Conservation (phyloP, 169 alveolate genomes). For the Plasmodium sp. region DNA sequence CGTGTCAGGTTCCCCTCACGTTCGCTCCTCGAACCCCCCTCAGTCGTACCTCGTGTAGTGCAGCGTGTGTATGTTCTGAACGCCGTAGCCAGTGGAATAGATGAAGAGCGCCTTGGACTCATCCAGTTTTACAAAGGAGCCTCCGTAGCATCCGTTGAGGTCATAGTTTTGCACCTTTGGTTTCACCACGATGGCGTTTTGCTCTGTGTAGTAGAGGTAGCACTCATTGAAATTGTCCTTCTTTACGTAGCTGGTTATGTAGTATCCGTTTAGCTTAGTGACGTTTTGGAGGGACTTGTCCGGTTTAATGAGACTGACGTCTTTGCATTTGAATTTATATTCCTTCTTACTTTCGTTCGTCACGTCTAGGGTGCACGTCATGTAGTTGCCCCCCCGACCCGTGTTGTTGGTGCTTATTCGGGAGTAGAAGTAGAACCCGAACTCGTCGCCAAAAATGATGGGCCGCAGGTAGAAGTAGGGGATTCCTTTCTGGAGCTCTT, state of each 20-base stretch:
- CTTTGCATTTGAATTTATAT: background rate
- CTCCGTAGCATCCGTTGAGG: background rate
- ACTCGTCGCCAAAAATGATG: background rate
- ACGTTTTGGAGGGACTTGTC: background rate
- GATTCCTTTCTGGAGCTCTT: background rate
- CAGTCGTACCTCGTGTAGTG: background rate
- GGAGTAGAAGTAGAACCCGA: conserved; percentile 6
- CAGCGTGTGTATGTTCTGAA: background rate
- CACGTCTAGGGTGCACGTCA: background rate
- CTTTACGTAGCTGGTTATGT: background rate
- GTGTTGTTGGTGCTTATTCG: background rate
- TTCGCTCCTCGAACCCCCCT: background rate
- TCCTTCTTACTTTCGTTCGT: background rate
- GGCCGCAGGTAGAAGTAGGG: background rate
- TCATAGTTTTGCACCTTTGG: background rate
- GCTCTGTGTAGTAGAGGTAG: conserved; percentile 9
- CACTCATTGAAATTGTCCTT: background rate
- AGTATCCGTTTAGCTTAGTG: conserved; percentile 13
- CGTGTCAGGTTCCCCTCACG: no score
- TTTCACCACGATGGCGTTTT: conserved; percentile 7
- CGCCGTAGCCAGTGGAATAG: background rate
- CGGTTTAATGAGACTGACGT: background rate
- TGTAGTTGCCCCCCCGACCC: background rate
- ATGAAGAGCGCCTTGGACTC: background rate
- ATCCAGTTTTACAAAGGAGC: background rate